Percentiles rank a stretch among this genome's conserved stretches.
phyloP scores from a whole-genome alignment of 2,329 filamentous ascomycete species.

The Colletotrichum sp. region DNA sequence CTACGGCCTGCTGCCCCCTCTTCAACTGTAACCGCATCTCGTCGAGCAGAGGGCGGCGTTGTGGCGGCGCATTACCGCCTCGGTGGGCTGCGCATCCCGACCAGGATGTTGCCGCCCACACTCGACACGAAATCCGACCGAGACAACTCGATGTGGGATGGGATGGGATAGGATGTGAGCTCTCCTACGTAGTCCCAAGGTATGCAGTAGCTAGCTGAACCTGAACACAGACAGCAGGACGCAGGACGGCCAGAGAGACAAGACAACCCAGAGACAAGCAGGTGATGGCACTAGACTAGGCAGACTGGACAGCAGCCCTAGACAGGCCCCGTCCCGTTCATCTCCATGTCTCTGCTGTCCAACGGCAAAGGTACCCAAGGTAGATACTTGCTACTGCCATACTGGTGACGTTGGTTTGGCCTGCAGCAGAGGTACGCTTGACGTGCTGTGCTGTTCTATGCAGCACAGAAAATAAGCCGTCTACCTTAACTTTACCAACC shows the following conservation, averaged over 20 bases:
- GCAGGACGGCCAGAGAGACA: background rate
- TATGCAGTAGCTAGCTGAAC: background rate
- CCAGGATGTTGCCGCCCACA: constrained; percentile 1
- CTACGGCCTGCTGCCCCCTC: background rate
- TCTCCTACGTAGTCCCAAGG: background rate
- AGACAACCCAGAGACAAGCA: background rate
- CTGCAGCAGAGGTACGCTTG: background rate
- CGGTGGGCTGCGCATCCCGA: constrained; percentile 5
- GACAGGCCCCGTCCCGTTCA: background rate
- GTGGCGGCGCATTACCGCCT: constrained; percentile 15
- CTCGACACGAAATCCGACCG: background rate
- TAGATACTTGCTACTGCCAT: background rate
- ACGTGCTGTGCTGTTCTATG: background rate
- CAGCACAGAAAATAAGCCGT: background rate
- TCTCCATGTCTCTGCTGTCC: background rate
- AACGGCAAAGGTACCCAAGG: background rate
- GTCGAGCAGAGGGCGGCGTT: background rate
- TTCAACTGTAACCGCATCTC: background rate
- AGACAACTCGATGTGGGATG: background rate
- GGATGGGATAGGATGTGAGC: background rate
- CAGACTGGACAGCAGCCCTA: background rate
- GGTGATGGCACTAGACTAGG: background rate
- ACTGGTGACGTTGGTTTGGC: background rate
- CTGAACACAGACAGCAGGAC: background rate
- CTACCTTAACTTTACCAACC: background rate